Percentiles rank a stretch among this genome's conserved stretches.
These are phyloP conservation scores for Hemileia vastatrix DNA, from an alignment of 1,284 basidiomycete species.

Conservation along the genomic window DNA sequence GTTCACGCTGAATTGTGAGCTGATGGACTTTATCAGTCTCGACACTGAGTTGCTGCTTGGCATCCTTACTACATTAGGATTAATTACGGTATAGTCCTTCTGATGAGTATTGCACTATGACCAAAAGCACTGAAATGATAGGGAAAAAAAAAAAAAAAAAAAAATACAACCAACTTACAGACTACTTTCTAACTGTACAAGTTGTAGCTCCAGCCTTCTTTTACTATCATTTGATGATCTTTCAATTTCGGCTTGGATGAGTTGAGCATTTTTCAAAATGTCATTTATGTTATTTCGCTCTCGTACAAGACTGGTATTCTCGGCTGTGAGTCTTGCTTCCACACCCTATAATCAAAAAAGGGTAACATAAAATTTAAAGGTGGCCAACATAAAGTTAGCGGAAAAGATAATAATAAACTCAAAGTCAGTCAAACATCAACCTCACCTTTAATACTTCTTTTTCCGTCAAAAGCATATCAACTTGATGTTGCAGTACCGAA, in stretches of 20 bases:
- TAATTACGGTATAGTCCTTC: conserved; percentile 1
- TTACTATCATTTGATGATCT: conserved; percentile 68
- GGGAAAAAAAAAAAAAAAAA: not conserved
- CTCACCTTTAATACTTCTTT: conserved; percentile 81
- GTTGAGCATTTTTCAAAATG: conserved; percentile 74
- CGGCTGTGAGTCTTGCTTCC: conserved; percentile 67
- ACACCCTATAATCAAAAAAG: conserved; percentile 50
- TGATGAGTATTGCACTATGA: conserved; percentile 12
- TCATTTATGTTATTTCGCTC: conserved; percentile 76
- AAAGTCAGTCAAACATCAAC: not conserved
- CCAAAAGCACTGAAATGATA: not conserved
- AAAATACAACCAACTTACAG: conserved; percentile 50
- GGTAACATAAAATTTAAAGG: conserved; percentile 5
- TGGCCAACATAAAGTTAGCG: not conserved
- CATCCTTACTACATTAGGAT: conserved; percentile 56
- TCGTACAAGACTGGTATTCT: conserved; percentile 65
- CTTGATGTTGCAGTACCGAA: conserved; percentile 71
- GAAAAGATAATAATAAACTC: not conserved
- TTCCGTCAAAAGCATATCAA: conserved; percentile 74
- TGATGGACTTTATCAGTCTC: conserved; percentile 70
- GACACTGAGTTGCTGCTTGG: conserved; percentile 62
- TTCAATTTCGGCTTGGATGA: conserved; percentile 78
- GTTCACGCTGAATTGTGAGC: conserved; percentile 62
- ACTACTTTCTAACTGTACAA: conserved; percentile 67
- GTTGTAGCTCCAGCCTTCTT: conserved; percentile 64